Evolutionary conservation across 768 basidiomycete species (phyloP), one percentile per base, ranked within the genome.

Genomic region (Phlebiopsis gigantea): DNA sequence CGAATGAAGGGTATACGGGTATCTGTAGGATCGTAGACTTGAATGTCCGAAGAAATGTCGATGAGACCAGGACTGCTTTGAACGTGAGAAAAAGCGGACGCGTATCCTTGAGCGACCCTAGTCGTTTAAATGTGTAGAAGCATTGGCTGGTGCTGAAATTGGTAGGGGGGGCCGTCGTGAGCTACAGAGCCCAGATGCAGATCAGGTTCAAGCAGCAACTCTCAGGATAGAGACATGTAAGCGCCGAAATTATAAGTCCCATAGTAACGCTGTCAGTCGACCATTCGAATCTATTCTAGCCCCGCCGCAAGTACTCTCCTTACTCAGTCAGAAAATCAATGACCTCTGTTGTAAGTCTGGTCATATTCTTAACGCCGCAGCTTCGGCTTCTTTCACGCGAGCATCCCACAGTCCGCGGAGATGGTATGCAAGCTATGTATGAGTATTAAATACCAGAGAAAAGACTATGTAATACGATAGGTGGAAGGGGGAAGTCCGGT

Each of bases 1-100:
- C 14, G 42, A 7, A 26, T 50, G 53, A 39, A 43, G 59, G 55
- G 51, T 60, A 60, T 60, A 56, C 21, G 55, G 59, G 59, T 60
- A 60, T 60, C 59, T 46, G n/a, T 21, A 49, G 41, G 58, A 59
- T 50, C 53, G 58, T 44, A 48, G 28, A 46, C 54, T 49, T 21
- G 46, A 46, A 47, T 10, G 30, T 24, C 51, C 22, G 53, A 48
- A 39, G 25, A 48, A 29, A 47, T 21, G 48, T 24, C 30, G 29
- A 19, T 50, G 21, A 22, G 29, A 50, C 29, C 48, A 19, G 29
- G 30, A 21, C 7, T 31, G 24, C 2, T 31, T 50, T 5, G 48
- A 31, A 19, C 5, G 25, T 19, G 48, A 50, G 48, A 5, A 26
- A 26, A 25, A 25, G 6, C 4, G 46, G 24, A 26, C 46, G 46